Conservation (phyloP, 2,329 filamentous ascomycete species). For the Aspergillus awamori region DNA sequence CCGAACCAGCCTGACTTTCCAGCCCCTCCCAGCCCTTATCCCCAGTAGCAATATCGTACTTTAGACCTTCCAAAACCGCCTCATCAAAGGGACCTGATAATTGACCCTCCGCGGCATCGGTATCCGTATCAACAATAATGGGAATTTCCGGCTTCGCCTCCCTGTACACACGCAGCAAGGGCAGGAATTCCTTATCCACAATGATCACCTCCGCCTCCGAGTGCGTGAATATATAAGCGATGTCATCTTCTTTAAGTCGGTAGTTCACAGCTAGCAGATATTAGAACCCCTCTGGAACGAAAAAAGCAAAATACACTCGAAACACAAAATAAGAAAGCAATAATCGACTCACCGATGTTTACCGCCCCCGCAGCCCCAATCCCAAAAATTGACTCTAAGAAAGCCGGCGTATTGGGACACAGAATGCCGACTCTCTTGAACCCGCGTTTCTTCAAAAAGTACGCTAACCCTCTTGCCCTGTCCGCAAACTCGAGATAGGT, state of each 20-base stretch:
- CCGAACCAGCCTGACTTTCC: conserved; percentile 68
- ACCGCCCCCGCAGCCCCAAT: conserved; percentile 80
- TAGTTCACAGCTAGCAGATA: conserved; percentile 63
- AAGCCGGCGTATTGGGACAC: conserved; percentile 90
- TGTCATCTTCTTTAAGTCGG: conserved; percentile 78
- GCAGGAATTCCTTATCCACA: conserved; percentile 77
- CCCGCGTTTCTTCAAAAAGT: conserved; percentile 76
- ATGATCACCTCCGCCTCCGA: conserved; percentile 85
- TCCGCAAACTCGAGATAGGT: conserved; percentile 82
- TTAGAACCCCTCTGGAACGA: neutral
- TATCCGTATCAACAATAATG: conserved; percentile 82
- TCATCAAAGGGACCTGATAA: conserved; percentile 79
- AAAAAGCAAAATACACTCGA: neutral
- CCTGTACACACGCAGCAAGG: conserved; percentile 69
- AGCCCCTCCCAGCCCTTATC: conserved; percentile 75
- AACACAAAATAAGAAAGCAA: neutral
- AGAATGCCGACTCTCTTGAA: conserved; percentile 81
- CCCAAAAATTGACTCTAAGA: conserved; percentile 86
- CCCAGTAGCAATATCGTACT: conserved; percentile 68
- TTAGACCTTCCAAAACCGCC: conserved; percentile 77
- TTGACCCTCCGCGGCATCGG: conserved; percentile 73
- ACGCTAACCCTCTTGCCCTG: conserved; percentile 82
- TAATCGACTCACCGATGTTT: conserved; percentile 60
- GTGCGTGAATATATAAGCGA: conserved; percentile 87
- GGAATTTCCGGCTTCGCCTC: conserved; percentile 64